Conservation (phyloP, 805 yeast genomes). For the Blastobotrys attinorum region DNA sequence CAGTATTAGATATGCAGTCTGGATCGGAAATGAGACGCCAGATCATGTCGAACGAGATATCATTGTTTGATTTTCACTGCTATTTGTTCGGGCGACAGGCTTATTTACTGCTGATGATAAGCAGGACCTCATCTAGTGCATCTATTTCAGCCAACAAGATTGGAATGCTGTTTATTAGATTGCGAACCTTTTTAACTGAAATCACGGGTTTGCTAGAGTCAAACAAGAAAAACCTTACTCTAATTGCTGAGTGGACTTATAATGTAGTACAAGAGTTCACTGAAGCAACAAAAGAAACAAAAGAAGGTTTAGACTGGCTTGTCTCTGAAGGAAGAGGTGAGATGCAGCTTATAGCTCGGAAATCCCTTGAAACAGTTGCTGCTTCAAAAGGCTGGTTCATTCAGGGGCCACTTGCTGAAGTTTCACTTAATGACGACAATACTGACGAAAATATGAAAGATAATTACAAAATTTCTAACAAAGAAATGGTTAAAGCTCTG, state of each 20-base stretch:
- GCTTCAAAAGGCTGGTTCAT: constrained; percentile 22
- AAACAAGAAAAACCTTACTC: constrained; percentile 15
- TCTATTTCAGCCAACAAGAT: constrained; percentile 15
- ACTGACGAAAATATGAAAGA: constrained; percentile 3
- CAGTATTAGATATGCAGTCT: constrained; percentile 15
- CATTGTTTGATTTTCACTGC: constrained; percentile 33
- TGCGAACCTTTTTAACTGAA: constrained; percentile 36
- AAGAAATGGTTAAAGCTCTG: constrained; percentile 24
- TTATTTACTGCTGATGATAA: constrained; percentile 24
- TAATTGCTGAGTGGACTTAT: constrained; percentile 29
- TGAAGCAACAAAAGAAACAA: constrained; percentile 23
- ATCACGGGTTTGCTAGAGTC: constrained; percentile 23
- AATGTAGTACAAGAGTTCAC: constrained; percentile 36
- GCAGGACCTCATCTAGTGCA: constrained; percentile 21
- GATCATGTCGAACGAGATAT: constrained; percentile 30
- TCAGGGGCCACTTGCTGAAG: constrained; percentile 26
- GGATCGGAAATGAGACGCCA: constrained; percentile 21
- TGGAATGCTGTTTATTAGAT: constrained; percentile 25
- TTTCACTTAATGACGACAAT: constrained; percentile 11
- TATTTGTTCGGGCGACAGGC: constrained; percentile 32
- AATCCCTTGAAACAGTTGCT: constrained; percentile 29
- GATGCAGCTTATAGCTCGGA: constrained; percentile 33
- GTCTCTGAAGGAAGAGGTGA: constrained; percentile 36
- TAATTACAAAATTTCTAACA: constrained; percentile 12
- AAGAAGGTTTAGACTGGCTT: constrained; percentile 27